Base-by-base conservation (phyloP, 148 eudicot species). In the Nepenthes gracilis region DNA sequence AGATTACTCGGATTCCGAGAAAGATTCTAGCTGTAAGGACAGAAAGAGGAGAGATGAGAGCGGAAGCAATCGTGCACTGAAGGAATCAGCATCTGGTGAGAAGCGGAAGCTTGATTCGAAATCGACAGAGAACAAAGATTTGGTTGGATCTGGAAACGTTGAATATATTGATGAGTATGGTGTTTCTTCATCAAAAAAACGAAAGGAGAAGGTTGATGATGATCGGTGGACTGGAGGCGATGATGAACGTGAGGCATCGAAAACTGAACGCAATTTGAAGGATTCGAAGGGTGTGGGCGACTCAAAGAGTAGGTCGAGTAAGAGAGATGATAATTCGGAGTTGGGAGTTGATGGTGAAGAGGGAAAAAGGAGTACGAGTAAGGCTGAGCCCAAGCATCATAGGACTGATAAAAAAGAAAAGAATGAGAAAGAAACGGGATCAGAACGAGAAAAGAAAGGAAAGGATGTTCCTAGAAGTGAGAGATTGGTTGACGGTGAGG, bases 191-290 rank as follows among this genome's bases (percentile, higher is more conserved):
- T 61, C 91, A 15, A 88, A 88, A 59, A 73, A 87, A 71, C 63
- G 88, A 35, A 86, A 82, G 54, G 96, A 92, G 71, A 88, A 82
- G 79, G 77, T 69, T 6, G 81, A 67, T 55, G 83, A 56, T 12
- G 96, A 87, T 67, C 75, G 96, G 72, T 88, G 96, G 96, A 76
- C 77, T 52, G 85, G 83, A 12, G 88, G 79, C 12, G 87, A 74
- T 15, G 65, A 70, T 54, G 78, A 61, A 4, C 64, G 62, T 54
- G 68, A 52, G 43, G 85, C 60, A 63, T 48, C 59, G 38, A 82
- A 70, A 9, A 78, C 58, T 55, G 89, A 80, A 40, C 12, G 47
- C 43, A 82, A 66, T 58, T 74, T 54, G 65, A 81, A 68, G 70
- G 76, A 66, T 55, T 59, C 40, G n/a, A 68, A 70, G 59, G 57